Percentiles rank a stretch among this genome's conserved stretches.
Conservation (phyloP, 2,329 filamentous ascomycete species). For the Fusarium decemcellulare region DNA sequence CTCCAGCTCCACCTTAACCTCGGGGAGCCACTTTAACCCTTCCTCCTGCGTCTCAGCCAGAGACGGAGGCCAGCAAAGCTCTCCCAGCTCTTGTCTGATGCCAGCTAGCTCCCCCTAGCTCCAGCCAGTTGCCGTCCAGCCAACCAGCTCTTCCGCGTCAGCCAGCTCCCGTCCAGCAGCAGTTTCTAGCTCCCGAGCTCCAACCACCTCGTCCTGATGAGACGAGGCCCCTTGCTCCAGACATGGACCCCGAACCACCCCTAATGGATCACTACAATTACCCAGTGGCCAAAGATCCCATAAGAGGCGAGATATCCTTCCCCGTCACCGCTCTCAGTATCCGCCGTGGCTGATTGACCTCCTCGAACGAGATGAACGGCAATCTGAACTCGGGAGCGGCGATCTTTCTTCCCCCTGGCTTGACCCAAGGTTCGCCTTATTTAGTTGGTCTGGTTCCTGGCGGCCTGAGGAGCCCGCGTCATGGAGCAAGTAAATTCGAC, state of each 20-base stretch:
- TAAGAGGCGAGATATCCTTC: constrained; percentile 35
- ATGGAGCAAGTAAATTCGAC: constrained; percentile 36
- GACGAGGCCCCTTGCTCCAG: constrained; percentile 39
- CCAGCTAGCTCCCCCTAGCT: constrained; percentile 39
- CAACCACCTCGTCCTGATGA: constrained; percentile 38
- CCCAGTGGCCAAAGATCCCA: constrained; percentile 33
- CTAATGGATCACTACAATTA: constrained; percentile 22
- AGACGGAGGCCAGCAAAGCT: constrained; percentile 35
- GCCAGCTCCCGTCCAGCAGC: constrained; percentile 35
- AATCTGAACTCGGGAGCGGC: constrained; percentile 22
- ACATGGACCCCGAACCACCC: constrained; percentile 23
- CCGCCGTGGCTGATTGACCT: constrained; percentile 29
- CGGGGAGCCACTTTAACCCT: constrained; percentile 35
- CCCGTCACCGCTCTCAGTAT: constrained; percentile 37
- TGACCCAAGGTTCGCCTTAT: constrained; percentile 14
- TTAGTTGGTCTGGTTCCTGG: constrained; percentile 35
- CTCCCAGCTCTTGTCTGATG: constrained; percentile 38
- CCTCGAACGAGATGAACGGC: constrained; percentile 37
- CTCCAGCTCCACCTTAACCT: constrained; percentile 25
- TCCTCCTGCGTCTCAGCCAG: constrained; percentile 45
- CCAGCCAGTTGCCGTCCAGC: constrained; percentile 34
- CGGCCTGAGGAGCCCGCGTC: constrained; percentile 23
- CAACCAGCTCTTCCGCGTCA: constrained; percentile 14
- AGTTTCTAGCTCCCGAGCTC: constrained; percentile 30
- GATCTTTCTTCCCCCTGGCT: constrained; percentile 24